Percentiles rank a stretch among this genome's conserved stretches.
These are phyloP conservation scores for Pythium sp. DNA, from an alignment of 352 stramenopile genomes.

Conservation along the genomic window DNA sequence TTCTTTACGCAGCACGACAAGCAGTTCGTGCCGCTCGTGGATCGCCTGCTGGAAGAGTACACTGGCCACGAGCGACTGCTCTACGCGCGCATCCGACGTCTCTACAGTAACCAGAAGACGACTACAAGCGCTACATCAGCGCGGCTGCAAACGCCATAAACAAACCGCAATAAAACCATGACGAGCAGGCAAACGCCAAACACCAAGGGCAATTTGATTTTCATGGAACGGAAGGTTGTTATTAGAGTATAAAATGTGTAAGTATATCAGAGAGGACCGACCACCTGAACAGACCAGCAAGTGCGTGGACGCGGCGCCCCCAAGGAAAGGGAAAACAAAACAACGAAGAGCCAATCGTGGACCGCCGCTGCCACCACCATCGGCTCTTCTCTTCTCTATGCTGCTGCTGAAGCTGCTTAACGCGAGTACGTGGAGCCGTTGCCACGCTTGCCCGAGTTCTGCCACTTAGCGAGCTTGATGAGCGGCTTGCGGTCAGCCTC, in stretches of 20 bases:
- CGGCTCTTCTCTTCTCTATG: slow-evolving; percentile 19
- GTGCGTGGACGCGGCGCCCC: not conserved
- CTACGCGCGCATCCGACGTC: slow-evolving; percentile 41
- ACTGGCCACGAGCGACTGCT: slow-evolving; percentile 52
- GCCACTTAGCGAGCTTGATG: slow-evolving; percentile 87
- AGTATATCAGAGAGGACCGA: not conserved
- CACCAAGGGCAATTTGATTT: not conserved
- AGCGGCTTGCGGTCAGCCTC: slow-evolving; percentile 78
- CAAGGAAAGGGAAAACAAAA: slow-evolving; percentile 8
- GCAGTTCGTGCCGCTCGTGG: slow-evolving; percentile 36
- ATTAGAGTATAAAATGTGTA: slow-evolving; percentile 27
- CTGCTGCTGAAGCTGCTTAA: slow-evolving; percentile 44
- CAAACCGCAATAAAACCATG: not conserved
- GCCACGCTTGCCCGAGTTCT: slow-evolving; percentile 87
- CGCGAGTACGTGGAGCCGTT: slow-evolving; percentile 71
- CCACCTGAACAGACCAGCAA: not conserved
- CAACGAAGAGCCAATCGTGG: slow-evolving; percentile 10
- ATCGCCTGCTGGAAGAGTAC: slow-evolving; percentile 47
- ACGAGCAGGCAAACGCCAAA: not conserved
- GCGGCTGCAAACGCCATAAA: slow-evolving; percentile 7
- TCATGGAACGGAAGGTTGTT: slow-evolving; percentile 15
- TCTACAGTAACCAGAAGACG: slow-evolving; percentile 24
- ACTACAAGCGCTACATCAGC: not conserved
- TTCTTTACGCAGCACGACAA: slow-evolving; percentile 53
- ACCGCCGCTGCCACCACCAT: not conserved